These are phyloP conservation scores for Phytomonas francai DNA, from an alignment of 208 protist genomes.

Conservation along the genomic window DNA sequence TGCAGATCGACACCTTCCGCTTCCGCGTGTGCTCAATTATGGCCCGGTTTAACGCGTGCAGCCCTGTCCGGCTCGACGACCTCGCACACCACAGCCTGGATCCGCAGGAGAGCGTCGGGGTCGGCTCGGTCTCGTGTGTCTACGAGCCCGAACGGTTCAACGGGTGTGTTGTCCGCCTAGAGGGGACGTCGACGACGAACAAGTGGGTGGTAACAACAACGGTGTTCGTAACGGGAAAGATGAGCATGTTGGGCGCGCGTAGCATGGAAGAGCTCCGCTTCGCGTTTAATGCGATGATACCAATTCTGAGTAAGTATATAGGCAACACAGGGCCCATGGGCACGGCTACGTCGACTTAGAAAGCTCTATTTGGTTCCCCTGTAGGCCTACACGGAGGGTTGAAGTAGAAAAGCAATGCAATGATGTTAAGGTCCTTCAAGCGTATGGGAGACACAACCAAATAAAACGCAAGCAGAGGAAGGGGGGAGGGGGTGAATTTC, in stretches of 20 bases:
- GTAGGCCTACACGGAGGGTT: not conserved
- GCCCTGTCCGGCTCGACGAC: slow-evolving; percentile 67
- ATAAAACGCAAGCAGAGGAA: not conserved
- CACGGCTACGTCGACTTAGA: not conserved
- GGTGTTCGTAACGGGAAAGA: slow-evolving; percentile 83
- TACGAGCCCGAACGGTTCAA: slow-evolving; percentile 85
- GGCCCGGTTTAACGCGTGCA: slow-evolving; percentile 78
- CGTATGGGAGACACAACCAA: not conserved
- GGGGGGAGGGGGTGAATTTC: not conserved
- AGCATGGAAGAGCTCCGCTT: slow-evolving; percentile 74
- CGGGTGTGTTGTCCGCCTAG: slow-evolving; percentile 63
- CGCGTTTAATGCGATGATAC: slow-evolving; percentile 76
- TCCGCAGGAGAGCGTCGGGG: slow-evolving; percentile 18
- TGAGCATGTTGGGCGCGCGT: slow-evolving; percentile 70
- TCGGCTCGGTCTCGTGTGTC: slow-evolving; percentile 45
- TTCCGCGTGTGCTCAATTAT: slow-evolving; percentile 80
- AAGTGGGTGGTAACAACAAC: slow-evolving; percentile 62
- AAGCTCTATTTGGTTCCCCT: not conserved
- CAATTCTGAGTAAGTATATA: slow-evolving; percentile 63
- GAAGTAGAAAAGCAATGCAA: not conserved
- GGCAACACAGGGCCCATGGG: slow-evolving; percentile 9
- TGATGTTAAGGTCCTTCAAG: not conserved
- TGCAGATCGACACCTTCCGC: slow-evolving; percentile 50
- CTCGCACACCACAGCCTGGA: slow-evolving; percentile 43
- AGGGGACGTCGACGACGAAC: slow-evolving; percentile 47